A percentile compares a stretch with the other conserved stretches of the same genome.
Conservation (phyloP, 2,329 filamentous ascomycete genomes). For the Aureobasidium melanogenum region DNA sequence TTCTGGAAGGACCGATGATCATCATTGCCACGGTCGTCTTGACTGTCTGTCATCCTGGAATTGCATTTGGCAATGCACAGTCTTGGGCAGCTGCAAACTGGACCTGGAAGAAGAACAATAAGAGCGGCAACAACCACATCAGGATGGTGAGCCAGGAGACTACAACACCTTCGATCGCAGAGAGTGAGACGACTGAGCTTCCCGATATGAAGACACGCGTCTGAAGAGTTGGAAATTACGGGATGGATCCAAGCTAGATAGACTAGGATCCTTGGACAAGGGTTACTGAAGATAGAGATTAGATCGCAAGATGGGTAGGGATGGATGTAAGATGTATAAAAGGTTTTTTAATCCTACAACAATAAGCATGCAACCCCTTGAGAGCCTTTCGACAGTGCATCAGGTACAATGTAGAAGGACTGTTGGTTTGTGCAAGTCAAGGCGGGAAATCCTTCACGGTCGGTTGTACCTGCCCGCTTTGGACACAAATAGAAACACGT, state of each 20-base stretch:
- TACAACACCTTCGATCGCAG: not conserved
- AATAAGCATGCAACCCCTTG: too few relatives aligned
- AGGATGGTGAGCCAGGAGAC: not conserved
- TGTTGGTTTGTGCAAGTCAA: not conserved
- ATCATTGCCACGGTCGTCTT: conserved; percentile 33
- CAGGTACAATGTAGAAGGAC: not conserved
- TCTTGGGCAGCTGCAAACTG: conserved; percentile 12
- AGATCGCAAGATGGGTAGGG: too few relatives aligned
- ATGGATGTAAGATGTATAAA: too few relatives aligned
- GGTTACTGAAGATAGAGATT: too few relatives aligned
- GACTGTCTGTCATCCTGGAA: conserved; percentile 38
- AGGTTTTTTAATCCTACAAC: not conserved
- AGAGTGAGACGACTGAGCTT: not conserved
- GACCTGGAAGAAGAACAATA: conserved; percentile 11
- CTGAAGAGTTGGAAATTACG: not conserved
- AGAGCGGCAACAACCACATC: not conserved
- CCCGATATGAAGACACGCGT: not conserved
- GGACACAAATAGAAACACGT: not conserved
- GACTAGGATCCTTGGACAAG: too few relatives aligned
- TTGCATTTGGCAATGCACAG: conserved; percentile 16
- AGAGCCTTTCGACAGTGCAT: not conserved
- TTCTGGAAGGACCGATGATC: conserved; percentile 44
- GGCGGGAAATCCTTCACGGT: not conserved
- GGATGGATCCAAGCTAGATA: not conserved
- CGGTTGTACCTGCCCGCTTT: not conserved